phyloP scores from a whole-genome alignment of 2,329 filamentous ascomycete genomes.

The Ampelomyces quisqualis region DNA sequence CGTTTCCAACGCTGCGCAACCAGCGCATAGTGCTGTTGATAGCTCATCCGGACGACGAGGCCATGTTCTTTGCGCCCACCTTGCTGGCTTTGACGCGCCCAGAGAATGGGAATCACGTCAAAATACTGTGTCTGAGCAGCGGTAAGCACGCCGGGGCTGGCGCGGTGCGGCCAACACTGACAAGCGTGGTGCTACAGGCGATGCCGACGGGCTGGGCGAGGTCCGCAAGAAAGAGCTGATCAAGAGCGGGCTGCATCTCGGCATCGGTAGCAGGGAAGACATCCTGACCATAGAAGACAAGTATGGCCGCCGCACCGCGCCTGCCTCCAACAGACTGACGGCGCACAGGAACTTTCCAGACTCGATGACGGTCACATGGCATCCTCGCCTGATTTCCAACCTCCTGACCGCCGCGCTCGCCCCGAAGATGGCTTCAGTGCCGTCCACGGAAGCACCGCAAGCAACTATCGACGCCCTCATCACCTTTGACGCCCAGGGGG shows the following conservation, averaged over 20 bases:
- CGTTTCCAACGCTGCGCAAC: slow-evolving; percentile 69
- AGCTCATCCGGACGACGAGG: slow-evolving; percentile 96
- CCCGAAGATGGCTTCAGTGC: slow-evolving; percentile 56
- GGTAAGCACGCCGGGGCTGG: slow-evolving; percentile 52
- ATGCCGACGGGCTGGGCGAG: slow-evolving; percentile 84
- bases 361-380: slow-evolving; percentile 81
- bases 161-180: slow-evolving; percentile 7
- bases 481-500: slow-evolving; percentile 81
- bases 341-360: slow-evolving; percentile 70
- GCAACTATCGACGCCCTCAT: slow-evolving; percentile 75
- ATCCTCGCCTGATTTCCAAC: slow-evolving; percentile 65
- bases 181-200: slow-evolving; percentile 52
- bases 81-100: slow-evolving; percentile 80
- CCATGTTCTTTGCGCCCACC: slow-evolving; percentile 97
- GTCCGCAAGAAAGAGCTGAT: slow-evolving; percentile 80
- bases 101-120: slow-evolving; percentile 81
- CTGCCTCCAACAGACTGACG: slow-evolving; percentile 10
- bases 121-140: slow-evolving; percentile 89
- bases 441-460: slow-evolving; percentile 48
- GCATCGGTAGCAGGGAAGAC: slow-evolving; percentile 72
- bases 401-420: slow-evolving; percentile 74
- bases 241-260: slow-evolving; percentile 75
- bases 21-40: slow-evolving; percentile 92
- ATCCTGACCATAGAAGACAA: slow-evolving; percentile 82
- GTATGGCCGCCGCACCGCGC: slow-evolving; percentile 43